These are phyloP conservation scores for Trametes polyzona DNA, from an alignment of 1,284 basidiomycete genomes.

Conservation along the genomic window DNA sequence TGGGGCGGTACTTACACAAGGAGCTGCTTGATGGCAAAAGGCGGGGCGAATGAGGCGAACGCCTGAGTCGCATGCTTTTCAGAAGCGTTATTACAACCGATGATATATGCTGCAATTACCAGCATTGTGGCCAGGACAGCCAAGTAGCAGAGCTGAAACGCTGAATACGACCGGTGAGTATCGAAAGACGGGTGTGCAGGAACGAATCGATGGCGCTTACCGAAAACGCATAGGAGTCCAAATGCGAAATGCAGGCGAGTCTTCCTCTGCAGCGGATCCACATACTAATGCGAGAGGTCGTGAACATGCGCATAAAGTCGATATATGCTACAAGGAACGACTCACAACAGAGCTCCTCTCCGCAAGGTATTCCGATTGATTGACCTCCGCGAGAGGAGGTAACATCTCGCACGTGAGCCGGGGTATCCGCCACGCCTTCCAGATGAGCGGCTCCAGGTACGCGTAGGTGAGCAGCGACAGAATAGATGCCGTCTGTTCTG, in stretches of 20 bases:
- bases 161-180: not conserved
- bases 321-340: not conserved
- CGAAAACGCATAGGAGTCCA: not conserved
- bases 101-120: not conserved
- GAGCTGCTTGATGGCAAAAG: not conserved
- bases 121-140: not conserved
- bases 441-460: constrained; percentile 49
- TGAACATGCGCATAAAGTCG: not conserved
- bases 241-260: not conserved
- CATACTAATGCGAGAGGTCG: not conserved
- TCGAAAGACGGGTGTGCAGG: not conserved
- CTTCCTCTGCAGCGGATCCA: not conserved
- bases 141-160: not conserved
- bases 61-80: not conserved
- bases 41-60: not conserved
- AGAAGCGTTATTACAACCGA: not conserved
- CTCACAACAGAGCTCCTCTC: constrained; percentile 36
- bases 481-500: constrained; percentile 69
- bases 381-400: constrained; percentile 52
- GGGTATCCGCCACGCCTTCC: constrained; percentile 28
- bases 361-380: constrained; percentile 44
- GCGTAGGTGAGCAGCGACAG: constrained; percentile 58
- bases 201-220: too few species aligned
- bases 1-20: not conserved
- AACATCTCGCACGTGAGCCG: constrained; percentile 36